phyloP scores from a whole-genome alignment of 164 flowering plant species.

The Berberis vulgaris region DNA sequence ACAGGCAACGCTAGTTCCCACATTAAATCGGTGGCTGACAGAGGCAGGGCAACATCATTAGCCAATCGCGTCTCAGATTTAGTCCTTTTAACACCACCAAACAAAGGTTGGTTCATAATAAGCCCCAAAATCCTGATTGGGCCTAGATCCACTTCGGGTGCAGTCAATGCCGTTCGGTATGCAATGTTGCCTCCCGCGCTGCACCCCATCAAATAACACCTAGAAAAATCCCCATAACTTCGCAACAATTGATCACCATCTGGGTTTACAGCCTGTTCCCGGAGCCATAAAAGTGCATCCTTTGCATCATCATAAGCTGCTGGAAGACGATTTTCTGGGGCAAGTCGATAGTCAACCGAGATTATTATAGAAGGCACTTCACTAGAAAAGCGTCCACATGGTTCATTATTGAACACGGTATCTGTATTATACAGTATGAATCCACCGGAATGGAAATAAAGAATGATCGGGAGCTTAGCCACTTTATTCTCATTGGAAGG shows the following conservation, averaged over 20 bases:
- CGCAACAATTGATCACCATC: constrained; percentile 38
- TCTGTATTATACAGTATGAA: constrained; percentile 22
- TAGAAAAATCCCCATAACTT: constrained; percentile 34
- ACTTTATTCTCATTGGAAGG: constrained; percentile 34
- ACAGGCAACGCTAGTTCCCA: constrained; percentile 31
- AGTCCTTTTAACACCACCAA: constrained; percentile 19
- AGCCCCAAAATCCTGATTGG: constrained; percentile 21
- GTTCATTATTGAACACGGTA: constrained; percentile 16
- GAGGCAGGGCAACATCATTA: constrained; percentile 19
- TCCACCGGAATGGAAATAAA: constrained; percentile 52
- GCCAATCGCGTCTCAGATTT: constrained; percentile 18
- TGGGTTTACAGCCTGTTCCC: constrained; percentile 23
- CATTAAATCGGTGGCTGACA: constrained; percentile 23
- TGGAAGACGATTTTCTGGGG: constrained; percentile 55
- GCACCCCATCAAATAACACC: constrained; percentile 24
- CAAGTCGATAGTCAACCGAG: constrained; percentile 39
- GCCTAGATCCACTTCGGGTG: constrained; percentile 6
- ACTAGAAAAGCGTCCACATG: constrained; percentile 13
- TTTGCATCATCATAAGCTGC: constrained; percentile 49
- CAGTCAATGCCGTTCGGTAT: constrained; percentile 14
- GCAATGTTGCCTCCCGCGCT: constrained; percentile 28
- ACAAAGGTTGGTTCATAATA: constrained; percentile 31
- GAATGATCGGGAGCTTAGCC: constrained; percentile 42
- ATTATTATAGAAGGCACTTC: constrained; percentile 38
- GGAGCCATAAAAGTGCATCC: constrained; percentile 43